phyloP scores from a whole-genome alignment of 2,329 filamentous ascomycete genomes.

The Harringtonia aguacate region DNA sequence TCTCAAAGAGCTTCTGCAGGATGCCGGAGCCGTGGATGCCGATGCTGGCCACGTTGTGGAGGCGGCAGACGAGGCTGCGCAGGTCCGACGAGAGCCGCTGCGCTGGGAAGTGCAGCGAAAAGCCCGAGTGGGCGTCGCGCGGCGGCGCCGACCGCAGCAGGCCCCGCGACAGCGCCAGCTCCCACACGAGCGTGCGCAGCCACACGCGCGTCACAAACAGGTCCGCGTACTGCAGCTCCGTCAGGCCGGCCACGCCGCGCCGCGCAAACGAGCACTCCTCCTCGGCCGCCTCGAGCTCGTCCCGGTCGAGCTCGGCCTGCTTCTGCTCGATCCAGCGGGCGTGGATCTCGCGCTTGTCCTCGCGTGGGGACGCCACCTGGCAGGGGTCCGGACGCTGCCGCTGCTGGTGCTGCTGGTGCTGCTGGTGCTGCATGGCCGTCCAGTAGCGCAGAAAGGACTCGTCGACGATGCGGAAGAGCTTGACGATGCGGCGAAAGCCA shows the following conservation, averaged over 20 bases:
- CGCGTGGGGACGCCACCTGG: too few relatives aligned
- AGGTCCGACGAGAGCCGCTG: constrained; percentile 27
- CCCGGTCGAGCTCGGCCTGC: constrained; percentile 26
- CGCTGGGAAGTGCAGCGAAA: constrained; percentile 28
- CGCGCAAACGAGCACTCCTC: constrained; percentile 7
- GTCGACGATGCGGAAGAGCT: too few relatives aligned
- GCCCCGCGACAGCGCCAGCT: constrained; percentile 27
- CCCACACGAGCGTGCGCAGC: constrained; percentile 30
- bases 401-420: too few relatives aligned
- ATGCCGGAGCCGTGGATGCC: constrained; percentile 45
- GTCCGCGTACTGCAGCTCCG: constrained; percentile 29
- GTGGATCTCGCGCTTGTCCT: constrained; percentile 14
- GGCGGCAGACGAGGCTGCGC: constrained; percentile 23
- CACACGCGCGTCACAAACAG: constrained; percentile 29
- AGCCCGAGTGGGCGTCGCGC: constrained; percentile 22
- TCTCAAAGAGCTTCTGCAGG: constrained; percentile 48
- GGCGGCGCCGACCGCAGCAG: constrained; percentile 24
- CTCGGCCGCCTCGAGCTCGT: constrained; percentile 20
- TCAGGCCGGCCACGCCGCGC: constrained; percentile 17
- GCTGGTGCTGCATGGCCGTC: too few relatives aligned
- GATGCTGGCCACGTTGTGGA: constrained; percentile 30
- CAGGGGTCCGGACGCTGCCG: too few relatives aligned
- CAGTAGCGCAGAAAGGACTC: too few relatives aligned
- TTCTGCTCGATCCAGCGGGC: constrained; percentile 29
- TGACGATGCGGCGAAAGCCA: too few relatives aligned